Evolutionary conservation across 106 monocot genomes (phyloP).

Genomic region (Gastrodia elata): DNA sequence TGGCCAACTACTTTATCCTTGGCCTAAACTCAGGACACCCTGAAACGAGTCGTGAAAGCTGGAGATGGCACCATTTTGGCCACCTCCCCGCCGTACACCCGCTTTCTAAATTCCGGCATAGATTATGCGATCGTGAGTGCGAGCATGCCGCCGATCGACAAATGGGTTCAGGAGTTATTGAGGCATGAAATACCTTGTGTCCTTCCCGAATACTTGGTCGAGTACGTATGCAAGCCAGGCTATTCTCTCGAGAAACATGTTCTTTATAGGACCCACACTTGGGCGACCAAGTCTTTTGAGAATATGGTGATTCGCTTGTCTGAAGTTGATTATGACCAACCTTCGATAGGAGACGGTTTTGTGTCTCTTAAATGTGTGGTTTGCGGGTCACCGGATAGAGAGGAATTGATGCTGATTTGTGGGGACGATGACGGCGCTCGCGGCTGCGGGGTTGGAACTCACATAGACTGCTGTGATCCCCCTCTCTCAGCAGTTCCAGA

Average conservation of each 20-base stretch:
- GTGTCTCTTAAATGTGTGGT: slow-evolving; percentile 43
- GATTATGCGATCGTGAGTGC: slow-evolving; percentile 63
- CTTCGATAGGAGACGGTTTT: slow-evolving; percentile 3
- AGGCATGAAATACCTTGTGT: slow-evolving; percentile 71
- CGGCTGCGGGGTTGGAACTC: slow-evolving; percentile 73
- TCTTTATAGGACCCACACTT: slow-evolving; percentile 51
- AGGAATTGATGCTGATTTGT: slow-evolving; percentile 79
- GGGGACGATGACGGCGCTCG: slow-evolving; percentile 37
- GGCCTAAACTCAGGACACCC: slow-evolving; percentile 40
- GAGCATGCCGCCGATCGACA: slow-evolving; percentile 43
- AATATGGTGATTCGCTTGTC: slow-evolving; percentile 28
- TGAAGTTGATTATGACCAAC: slow-evolving; percentile 24
- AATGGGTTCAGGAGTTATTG: slow-evolving; percentile 79
- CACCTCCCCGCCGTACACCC: slow-evolving; percentile 85
- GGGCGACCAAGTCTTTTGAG: slow-evolving; percentile 49
- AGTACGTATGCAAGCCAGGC: slow-evolving; percentile 61
- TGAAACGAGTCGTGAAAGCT: slow-evolving; percentile 72
- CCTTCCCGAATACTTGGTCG: slow-evolving; percentile 62
- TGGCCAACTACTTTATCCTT: not conserved
- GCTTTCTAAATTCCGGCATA: slow-evolving; percentile 42
- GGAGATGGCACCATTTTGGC: slow-evolving; percentile 80
- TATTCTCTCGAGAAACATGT: slow-evolving; percentile 57
- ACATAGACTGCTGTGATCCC: slow-evolving; percentile 77
- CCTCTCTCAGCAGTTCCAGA: slow-evolving; percentile 53
- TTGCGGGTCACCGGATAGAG: slow-evolving; percentile 45